Evolutionary conservation across 345 rosid species (phyloP).

Genomic region (Garcia nutans): DNA sequence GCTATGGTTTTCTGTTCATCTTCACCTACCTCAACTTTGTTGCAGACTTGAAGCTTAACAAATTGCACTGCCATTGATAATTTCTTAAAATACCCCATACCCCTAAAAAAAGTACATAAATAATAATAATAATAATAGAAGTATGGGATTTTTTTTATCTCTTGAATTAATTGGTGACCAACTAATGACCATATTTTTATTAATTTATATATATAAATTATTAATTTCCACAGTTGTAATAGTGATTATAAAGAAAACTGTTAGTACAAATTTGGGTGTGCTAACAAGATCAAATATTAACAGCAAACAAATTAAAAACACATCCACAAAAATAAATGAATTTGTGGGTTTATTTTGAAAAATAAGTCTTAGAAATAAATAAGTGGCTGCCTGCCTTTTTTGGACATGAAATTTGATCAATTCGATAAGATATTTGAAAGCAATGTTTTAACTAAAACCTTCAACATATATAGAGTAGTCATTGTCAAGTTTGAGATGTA

Average conservation of each 20-base stretch:
- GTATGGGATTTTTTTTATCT: background rate
- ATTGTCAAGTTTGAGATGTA: background rate
- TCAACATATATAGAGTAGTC: background rate
- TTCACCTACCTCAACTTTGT: no score
- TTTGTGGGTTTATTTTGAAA: background rate
- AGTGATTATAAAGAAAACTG: background rate
- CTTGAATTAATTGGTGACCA: no score
- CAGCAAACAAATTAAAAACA: background rate
- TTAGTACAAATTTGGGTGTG: background rate
- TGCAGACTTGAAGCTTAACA: no score
- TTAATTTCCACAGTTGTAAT: background rate
- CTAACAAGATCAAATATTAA: background rate
- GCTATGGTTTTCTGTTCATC: no score
- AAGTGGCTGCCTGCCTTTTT: background rate
- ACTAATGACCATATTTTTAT: no score
- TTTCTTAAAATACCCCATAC: no score
- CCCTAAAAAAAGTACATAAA: no score
- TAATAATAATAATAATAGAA: background rate
- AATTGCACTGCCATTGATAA: no score
- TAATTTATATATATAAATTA: no score
- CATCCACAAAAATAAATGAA: background rate
- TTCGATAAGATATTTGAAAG: background rate
- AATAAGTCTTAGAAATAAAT: no score
- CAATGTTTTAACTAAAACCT: background rate
- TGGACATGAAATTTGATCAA: slow-evolving; percentile 7